Base-by-base conservation (phyloP, 768 basidiomycete species). In the Leccinum aurantiacum region DNA sequence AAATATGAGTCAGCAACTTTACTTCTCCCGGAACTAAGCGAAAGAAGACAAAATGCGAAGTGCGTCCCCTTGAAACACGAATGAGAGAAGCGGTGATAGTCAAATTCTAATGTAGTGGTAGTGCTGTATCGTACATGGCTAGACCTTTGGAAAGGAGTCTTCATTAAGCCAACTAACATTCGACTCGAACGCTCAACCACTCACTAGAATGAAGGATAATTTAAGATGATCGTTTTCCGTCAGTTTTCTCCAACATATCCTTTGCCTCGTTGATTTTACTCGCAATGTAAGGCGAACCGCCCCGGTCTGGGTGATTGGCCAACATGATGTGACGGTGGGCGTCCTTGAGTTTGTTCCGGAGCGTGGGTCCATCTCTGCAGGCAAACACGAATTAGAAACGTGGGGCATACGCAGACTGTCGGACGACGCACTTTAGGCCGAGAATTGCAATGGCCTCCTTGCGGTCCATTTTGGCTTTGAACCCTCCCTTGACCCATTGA, bases 211-310 rank as follows among this genome's bases (percentile, higher is more conserved):
- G 14, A 66, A 59, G 50, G 44, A 46, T n/a, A 46, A 25, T 29
- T 35, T 38, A 44, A 25, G 9, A 52, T 65, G 59, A 74, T 60
- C 72, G 74, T 65, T 78, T 83, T 55, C 82, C 82, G 54, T 89
- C 87, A n/a, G 81, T 81, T 72, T 90, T 92, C 33, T 97, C 95
- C 51, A 97, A 74, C 59, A 96, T 64, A 68, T 94, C 96, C 72
- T 97, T 98, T 0, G 96, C 97, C 71, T 99, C 97, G 75, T 99
- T 99, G 63, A 98, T 96, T 82, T 99, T 98, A 69, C 93, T 95
- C 13, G 97, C 95, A 53, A 98, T 78, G 75, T 98, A 99, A 7
- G 97, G 97, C n/a, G 95, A 92, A 31, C 97, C 97, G 35, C 97
- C 97, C 62, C 97, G 83, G 79, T 99, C 97, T 11, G 97, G 97